A percentile compares a stretch with the other conserved stretches of the same genome.
phyloP scores from a whole-genome alignment of 352 stramenopile genomes.

The Thraustotheca clavata region DNA sequence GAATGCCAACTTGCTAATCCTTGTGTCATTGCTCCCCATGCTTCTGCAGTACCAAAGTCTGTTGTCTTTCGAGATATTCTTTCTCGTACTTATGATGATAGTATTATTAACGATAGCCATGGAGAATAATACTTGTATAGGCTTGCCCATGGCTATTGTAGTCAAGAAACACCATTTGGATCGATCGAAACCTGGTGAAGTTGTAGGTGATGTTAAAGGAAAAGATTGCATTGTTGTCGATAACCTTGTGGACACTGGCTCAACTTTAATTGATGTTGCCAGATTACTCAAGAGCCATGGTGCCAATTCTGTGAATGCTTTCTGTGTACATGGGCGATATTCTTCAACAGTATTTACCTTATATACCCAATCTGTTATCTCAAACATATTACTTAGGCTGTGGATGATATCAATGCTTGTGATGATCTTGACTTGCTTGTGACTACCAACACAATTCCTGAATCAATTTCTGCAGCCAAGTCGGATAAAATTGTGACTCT shows the following conservation, averaged over 20 bases:
- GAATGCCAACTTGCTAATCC: constrained; percentile 57
- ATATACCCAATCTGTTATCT: neutral
- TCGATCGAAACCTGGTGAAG: constrained; percentile 50
- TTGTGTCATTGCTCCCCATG: constrained; percentile 77
- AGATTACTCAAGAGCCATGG: constrained; percentile 72
- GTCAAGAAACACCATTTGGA: constrained; percentile 78
- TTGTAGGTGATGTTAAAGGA: constrained; percentile 67
- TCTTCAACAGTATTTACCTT: constrained; percentile 48
- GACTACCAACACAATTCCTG: constrained; percentile 77
- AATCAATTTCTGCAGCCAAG: constrained; percentile 26
- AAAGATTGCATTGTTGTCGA: constrained; percentile 85
- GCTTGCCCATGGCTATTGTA: constrained; percentile 70
- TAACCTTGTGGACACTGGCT: constrained; percentile 79
- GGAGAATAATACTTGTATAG: neutral
- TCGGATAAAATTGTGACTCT: constrained; percentile 75
- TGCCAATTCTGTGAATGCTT: constrained; percentile 68
- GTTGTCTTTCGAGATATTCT: constrained; percentile 77
- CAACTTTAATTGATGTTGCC: constrained; percentile 72
- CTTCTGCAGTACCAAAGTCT: constrained; percentile 63
- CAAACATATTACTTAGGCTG: constrained; percentile 29
- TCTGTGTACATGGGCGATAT: constrained; percentile 78
- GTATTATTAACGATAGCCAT: neutral
- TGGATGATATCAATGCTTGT: constrained; percentile 50
- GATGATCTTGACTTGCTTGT: constrained; percentile 74
- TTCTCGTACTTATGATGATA: constrained; percentile 63